Evolutionary conservation across 2,329 filamentous ascomycete genomes (phyloP).

Genomic region (Fusarium euwallaceae): DNA sequence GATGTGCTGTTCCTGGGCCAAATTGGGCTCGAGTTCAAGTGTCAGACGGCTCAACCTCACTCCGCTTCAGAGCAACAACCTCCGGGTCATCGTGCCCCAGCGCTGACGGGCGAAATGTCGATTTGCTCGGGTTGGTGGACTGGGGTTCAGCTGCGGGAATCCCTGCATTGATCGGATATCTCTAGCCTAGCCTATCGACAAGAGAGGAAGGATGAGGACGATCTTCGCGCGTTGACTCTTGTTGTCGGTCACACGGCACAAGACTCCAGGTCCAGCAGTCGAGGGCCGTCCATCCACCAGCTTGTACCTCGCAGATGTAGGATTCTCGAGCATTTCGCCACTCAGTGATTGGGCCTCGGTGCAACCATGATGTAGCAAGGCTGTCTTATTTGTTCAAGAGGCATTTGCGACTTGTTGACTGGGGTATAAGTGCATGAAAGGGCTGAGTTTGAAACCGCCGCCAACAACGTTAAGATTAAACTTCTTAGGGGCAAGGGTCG

Average conservation of each 20-base stretch:
- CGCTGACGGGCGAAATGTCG: not conserved
- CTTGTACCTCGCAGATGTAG: constrained; percentile 14
- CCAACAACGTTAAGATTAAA: constrained; percentile 41
- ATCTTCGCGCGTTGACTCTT: constrained; percentile 23
- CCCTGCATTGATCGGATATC: constrained; percentile 33
- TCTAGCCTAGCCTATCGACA: constrained; percentile 16
- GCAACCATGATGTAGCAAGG: constrained; percentile 22
- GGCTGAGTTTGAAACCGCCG: constrained; percentile 38
- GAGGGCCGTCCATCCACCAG: not conserved
- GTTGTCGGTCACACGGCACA: constrained; percentile 29
- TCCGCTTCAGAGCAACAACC: constrained; percentile 22
- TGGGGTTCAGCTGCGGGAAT: constrained; percentile 37
- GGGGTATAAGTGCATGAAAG: constrained; percentile 5
- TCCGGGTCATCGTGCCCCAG: constrained; percentile 14
- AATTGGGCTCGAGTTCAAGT: constrained; percentile 33
- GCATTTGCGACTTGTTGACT: constrained; percentile 12
- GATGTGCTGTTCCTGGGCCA: not conserved
- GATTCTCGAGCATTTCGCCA: constrained; percentile 3
- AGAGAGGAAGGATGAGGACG: constrained; percentile 32
- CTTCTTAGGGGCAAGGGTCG: constrained; percentile 36
- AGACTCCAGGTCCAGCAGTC: constrained; percentile 7
- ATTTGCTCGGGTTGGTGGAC: constrained; percentile 22
- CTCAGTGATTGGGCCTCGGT: constrained; percentile 2
- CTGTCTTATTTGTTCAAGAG: constrained; percentile 1
- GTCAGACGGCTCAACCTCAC: constrained; percentile 45